Evolutionary conservation across 129 eudicot genomes (phyloP), one percentile per base, ranked within the genome.

Genomic region (Scalesia atractyloides): DNA sequence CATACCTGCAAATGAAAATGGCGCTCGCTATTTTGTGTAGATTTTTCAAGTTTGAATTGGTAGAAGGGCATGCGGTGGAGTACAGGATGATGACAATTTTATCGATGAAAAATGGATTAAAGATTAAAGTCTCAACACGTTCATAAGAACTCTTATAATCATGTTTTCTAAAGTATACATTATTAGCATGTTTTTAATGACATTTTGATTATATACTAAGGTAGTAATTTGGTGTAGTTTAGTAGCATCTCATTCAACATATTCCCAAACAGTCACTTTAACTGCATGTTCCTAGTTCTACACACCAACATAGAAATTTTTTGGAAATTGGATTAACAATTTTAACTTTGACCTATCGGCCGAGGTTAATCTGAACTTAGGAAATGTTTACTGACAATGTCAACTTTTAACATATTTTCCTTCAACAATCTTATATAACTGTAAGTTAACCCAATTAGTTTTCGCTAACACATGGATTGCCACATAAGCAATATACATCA

Each of bases 1-100:
- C 99, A 6, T 94, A 94, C 75, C 81, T 94, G 64, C 99, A 94
- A 79, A 90, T 94, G 97, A 94, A 94, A 69, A 94, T 94, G 97
- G 89, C 96, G 36, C 84, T 90, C 46, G 99, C 97, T 1, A 90
- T 94, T 76, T 72, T 94, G 78, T 94, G 96, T 73, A 84, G 96
- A 82, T 94, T 94, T 76, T 90, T 76, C 83, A 82, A 83, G 72
- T 94, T 94, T 66, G 80, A 84, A 30, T 75, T 94, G 85, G 97
- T 90, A 63, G 79, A 82, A 48, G 93, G 91, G 8, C 99, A 94
- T 82, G 85, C 36, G 37, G 96, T 93, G 24, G 80, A 86, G 87
- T 93, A 93, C 84, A 80, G 96, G 79, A 93, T 93, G 96, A 93
- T 93, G 98, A 89, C 98, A 26, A 79, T 89, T 68, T 81, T 89